These are phyloP conservation scores for Colletotrichum plurivorum DNA, from an alignment of 2,329 filamentous ascomycete species.

Conservation along the genomic window DNA sequence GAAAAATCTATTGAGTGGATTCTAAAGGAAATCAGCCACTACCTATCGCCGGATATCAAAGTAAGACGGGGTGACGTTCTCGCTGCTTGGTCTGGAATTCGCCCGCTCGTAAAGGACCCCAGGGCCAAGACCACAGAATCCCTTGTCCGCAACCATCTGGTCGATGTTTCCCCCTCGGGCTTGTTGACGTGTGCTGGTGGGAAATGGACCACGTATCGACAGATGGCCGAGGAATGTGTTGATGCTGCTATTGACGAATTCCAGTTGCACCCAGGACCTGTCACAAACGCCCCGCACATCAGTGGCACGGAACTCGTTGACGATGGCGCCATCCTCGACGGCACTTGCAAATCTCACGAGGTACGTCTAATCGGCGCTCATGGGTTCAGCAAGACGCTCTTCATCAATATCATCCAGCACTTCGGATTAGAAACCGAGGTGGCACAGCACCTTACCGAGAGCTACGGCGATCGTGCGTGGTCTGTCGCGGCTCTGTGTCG, in stretches of 20 bases:
- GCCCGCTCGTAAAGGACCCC: constrained; percentile 88
- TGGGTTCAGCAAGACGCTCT: constrained; percentile 88
- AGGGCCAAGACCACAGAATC: constrained; percentile 89
- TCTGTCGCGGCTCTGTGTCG: constrained; percentile 85
- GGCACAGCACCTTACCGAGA: constrained; percentile 87
- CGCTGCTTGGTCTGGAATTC: constrained; percentile 90
- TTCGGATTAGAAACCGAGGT: constrained; percentile 94
- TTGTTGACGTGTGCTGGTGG: constrained; percentile 89
- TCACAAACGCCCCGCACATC: constrained; percentile 74
- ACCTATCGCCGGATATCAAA: constrained; percentile 87
- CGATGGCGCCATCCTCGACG: constrained; percentile 75
- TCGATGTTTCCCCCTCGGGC: constrained; percentile 84
- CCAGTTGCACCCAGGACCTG: constrained; percentile 69
- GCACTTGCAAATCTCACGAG: constrained; percentile 86
- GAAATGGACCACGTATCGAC: constrained; percentile 94
- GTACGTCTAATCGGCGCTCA: constrained; percentile 87
- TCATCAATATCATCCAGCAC: constrained; percentile 95
- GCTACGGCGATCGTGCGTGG: constrained; percentile 95
- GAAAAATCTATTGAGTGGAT: constrained; percentile 93
- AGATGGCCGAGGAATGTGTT: constrained; percentile 93
- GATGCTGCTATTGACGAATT: constrained; percentile 83
- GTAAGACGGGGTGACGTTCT: constrained; percentile 90
- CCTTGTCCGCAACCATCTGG: constrained; percentile 87
- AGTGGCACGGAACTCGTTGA: constrained; percentile 79
- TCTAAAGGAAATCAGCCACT: constrained; percentile 84